phyloP scores from a whole-genome alignment of 768 basidiomycete species.

The Neoboletus brunneissimus region DNA sequence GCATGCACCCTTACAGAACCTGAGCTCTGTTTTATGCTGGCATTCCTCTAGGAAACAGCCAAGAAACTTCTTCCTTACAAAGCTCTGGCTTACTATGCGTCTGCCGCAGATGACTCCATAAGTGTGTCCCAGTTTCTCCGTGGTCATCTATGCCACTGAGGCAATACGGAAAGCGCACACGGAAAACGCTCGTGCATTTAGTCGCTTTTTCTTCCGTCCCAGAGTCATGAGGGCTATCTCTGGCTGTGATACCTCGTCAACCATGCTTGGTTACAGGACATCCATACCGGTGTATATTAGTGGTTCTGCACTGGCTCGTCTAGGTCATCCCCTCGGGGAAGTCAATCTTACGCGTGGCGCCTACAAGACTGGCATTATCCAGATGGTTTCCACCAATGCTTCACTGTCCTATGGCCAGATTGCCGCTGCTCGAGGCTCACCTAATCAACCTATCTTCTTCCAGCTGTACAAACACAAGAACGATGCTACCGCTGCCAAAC shows the following conservation, averaged over 20 bases:
- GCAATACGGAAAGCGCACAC: constrained; percentile 41
- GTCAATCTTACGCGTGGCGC: constrained; percentile 75
- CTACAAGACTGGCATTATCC: constrained; percentile 64
- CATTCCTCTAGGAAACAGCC: constrained; percentile 55
- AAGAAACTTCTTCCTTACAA: constrained; percentile 67
- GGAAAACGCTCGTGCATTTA: constrained; percentile 80
- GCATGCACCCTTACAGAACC: not conserved
- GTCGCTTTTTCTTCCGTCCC: constrained; percentile 83
- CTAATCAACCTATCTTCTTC: constrained; percentile 69
- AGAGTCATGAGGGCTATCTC: constrained; percentile 73
- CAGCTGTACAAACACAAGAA: constrained; percentile 84
- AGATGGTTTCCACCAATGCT: constrained; percentile 82
- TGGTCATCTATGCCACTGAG: constrained; percentile 17
- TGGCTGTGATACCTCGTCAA: constrained; percentile 65
- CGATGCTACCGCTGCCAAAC: constrained; percentile 60
- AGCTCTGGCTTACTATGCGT: constrained; percentile 81
- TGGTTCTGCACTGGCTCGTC: constrained; percentile 78
- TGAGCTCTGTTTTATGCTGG: not conserved
- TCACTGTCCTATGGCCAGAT: constrained; percentile 66
- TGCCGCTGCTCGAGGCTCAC: constrained; percentile 49
- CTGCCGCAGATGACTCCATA: constrained; percentile 82
- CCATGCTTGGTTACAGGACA: constrained; percentile 66
- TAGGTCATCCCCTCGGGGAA: constrained; percentile 91
- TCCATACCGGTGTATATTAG: constrained; percentile 81
- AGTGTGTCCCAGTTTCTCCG: constrained; percentile 44